Base-by-base conservation (phyloP, 306 rosid genomes). In the Pterocarpus macrocarpus region DNA sequence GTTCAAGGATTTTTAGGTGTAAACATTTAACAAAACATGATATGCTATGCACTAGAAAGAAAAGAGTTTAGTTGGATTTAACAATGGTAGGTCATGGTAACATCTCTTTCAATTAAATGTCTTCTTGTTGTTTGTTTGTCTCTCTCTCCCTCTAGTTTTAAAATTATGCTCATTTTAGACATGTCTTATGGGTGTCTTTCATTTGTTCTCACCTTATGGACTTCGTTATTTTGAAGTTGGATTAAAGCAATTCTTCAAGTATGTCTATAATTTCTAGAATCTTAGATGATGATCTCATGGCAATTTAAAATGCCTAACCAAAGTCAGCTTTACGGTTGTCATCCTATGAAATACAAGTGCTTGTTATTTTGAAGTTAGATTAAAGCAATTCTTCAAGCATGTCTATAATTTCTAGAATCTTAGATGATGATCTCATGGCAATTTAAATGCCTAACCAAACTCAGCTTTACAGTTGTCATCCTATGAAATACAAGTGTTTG, bases 401-500 rank as follows among this genome's bases (percentile, higher is more conserved):
- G 81, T 52, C 36, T 14, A 59, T n/a, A n/a, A n/a, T n/a, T n/a
- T n/a, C n/a, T 66, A 53, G 63, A 78, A 70, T 43, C 58, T 75
- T 17, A 49, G 63, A 50, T 43, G 71, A 16, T 55, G 71, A 28
- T 77, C 11, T 64, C 30, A 47, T 5, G 33, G 52, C 59, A 22
- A 61, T 43, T 65, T 50, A 75, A 66, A 73, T 22, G 28, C 28
- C 28, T 22, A 22, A 22, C 28, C 28, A 43, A 35, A 47, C 34
- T 14, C 61, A 55, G 62, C 41, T 35, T 8, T 15, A 47, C 58
- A 38, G n/a, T 68, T 34, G 64, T 47, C 45, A 72, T 72, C 81
- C 33, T 34, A 49, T 43, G 36, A 72, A 22, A 79, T 73, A 58
- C 55, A 74, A 69, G 49, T 75, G 64, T 38, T 83, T 87, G 72